Evolutionary conservation across 257 asterid genomes (phyloP).

Genomic region (Solanum piurae): DNA sequence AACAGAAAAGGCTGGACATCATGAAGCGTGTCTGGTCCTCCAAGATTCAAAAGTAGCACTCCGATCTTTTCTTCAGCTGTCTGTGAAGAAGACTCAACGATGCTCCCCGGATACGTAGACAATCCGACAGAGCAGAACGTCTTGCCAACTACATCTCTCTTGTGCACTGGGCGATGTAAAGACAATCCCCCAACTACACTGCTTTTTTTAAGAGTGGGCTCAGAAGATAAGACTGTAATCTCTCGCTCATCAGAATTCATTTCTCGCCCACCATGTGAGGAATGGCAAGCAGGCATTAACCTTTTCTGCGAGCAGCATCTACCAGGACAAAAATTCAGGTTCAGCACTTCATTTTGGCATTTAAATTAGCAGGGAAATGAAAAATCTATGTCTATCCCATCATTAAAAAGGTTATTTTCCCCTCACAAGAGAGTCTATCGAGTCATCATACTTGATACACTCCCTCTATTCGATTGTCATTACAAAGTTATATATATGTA

Average conservation of each 20-base stretch:
- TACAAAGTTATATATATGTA: not conserved
- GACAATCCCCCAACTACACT: constrained; percentile 24
- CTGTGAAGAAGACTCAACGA: constrained; percentile 24
- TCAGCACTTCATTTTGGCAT: not conserved
- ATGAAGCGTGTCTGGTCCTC: constrained; percentile 86
- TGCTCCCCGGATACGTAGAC: constrained; percentile 27
- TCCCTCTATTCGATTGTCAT: not conserved
- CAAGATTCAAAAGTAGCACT: constrained; percentile 86
- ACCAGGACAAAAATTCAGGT: constrained; percentile 7
- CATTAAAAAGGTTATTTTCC: not conserved
- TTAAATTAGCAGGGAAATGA: not conserved
- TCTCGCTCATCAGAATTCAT: not conserved
- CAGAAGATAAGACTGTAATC: constrained; percentile 5
- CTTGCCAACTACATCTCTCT: constrained; percentile 28
- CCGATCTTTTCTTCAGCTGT: constrained; percentile 61
- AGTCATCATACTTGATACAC: not conserved
- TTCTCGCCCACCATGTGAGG: not conserved
- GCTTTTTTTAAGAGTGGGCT: constrained; percentile 7
- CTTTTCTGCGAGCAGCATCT: constrained; percentile 31
- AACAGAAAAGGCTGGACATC: constrained; percentile 91
- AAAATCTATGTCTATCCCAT: not conserved
- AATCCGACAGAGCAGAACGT: constrained; percentile 35
- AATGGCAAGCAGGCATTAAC: constrained; percentile 13
- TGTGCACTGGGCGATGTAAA: constrained; percentile 10
- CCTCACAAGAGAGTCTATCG: not conserved